Conservation (phyloP, 352 stramenopile species). For the Phytophthora megakarya region DNA sequence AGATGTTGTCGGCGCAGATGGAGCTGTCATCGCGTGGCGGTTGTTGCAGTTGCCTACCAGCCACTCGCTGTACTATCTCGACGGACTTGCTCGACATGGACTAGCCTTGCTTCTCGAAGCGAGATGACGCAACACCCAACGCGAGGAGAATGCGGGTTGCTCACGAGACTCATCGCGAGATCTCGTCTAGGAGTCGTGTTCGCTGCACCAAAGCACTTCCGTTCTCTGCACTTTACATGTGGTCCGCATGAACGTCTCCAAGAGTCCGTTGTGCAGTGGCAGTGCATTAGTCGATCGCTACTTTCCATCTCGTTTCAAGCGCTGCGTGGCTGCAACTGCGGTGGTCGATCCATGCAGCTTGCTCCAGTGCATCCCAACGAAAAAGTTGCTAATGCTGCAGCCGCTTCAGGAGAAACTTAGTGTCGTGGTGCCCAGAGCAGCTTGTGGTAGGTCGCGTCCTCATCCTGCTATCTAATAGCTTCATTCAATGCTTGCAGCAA, state of each 20-base stretch:
- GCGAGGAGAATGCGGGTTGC: slow-evolving; percentile 26
- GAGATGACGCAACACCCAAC: slow-evolving; percentile 24
- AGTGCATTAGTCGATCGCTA: slow-evolving; percentile 22
- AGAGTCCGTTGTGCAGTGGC: slow-evolving; percentile 17
- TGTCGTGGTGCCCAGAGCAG: not conserved
- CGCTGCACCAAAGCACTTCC: not conserved
- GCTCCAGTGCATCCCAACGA: not conserved
- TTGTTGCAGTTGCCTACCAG: slow-evolving; percentile 32
- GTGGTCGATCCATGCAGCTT: slow-evolving; percentile 4
- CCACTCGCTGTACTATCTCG: slow-evolving; percentile 27
- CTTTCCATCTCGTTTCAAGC: not conserved
- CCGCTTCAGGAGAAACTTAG: slow-evolving; percentile 20
- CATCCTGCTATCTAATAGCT: not conserved
- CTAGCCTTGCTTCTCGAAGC: no score
- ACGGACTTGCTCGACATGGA: slow-evolving; percentile 22
- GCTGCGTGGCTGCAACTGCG: not conserved
- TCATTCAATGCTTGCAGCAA: slow-evolving; percentile 1
- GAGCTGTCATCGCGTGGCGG: slow-evolving; percentile 28
- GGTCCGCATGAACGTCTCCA: slow-evolving; percentile 8
- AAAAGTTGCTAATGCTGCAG: slow-evolving; percentile 29
- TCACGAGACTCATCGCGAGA: slow-evolving; percentile 18
- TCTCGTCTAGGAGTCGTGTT: not conserved
- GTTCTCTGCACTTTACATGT: slow-evolving; percentile 22
- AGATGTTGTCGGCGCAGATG: slow-evolving; percentile 16
- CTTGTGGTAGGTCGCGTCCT: not conserved